Evolutionary conservation across 352 stramenopile species (phyloP).

Genomic region (Globisporangium barbulae): DNA sequence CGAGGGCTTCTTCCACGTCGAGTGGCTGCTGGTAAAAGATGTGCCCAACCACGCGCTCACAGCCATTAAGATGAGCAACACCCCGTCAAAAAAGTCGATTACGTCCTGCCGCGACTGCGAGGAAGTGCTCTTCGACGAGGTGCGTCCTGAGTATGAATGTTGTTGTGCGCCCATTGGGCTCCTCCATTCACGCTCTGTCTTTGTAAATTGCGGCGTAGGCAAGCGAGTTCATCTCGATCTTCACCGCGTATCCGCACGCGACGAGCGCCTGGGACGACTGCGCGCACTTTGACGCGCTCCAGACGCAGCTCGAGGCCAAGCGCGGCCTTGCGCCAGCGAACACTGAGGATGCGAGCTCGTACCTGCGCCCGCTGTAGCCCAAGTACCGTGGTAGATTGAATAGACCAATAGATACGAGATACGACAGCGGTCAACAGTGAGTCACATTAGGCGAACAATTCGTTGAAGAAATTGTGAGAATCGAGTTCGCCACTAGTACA

Average conservation of each 20-base stretch:
- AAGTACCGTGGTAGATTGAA: not conserved
- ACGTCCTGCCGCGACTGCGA: slow-evolving; percentile 75
- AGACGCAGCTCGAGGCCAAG: slow-evolving; percentile 54
- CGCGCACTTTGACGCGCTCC: slow-evolving; percentile 53
- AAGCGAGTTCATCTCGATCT: slow-evolving; percentile 61
- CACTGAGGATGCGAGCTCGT: slow-evolving; percentile 5
- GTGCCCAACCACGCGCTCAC: slow-evolving; percentile 80
- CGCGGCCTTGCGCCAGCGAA: slow-evolving; percentile 24
- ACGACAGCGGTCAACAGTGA: not conserved
- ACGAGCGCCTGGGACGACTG: slow-evolving; percentile 81
- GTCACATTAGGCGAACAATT: no score
- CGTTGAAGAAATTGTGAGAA: no score
- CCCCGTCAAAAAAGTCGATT: slow-evolving; percentile 76
- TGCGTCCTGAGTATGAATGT: slow-evolving; percentile 12
- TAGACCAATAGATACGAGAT: not conserved
- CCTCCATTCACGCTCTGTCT: not conserved
- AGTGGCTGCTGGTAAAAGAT: slow-evolving; percentile 84
- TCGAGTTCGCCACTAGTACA: no score
- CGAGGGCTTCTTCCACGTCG: slow-evolving; percentile 73
- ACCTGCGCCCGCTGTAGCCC: slow-evolving; percentile 1
- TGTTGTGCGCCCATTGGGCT: not conserved
- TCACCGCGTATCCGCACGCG: slow-evolving; percentile 43
- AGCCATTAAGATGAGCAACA: slow-evolving; percentile 76
- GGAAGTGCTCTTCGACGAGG: slow-evolving; percentile 75
- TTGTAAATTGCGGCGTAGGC: slow-evolving; percentile 30